Base-by-base conservation (phyloP, 768 basidiomycete species). In the Rhodotorula toruloides region DNA sequence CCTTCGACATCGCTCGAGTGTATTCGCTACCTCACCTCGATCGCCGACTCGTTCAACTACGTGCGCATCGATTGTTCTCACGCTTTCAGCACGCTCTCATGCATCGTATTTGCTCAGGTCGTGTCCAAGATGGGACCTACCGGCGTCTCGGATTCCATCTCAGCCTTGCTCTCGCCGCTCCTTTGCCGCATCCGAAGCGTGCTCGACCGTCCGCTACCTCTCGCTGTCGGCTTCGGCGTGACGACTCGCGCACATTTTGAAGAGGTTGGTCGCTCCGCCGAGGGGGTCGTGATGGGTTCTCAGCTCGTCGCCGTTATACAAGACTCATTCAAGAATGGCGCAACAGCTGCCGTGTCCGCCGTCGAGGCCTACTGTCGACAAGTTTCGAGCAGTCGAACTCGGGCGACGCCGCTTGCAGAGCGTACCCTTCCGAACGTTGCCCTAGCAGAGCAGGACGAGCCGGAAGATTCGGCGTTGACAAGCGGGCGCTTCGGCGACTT, bases 1-100 rank as follows among this genome's bases (percentile, higher is more conserved):
- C 96, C 96, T 3, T 94, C 92, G 1, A 98, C 96, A 1, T 86
- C 87, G 37, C 80, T 89, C 50, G 80, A 84, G 57, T 87, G 96
- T 44, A 90, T 98, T 75, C 85, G 88, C 73, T 96, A 96, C 80
- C 83, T 99, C 46, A 81, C 90, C 4, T 85, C 87, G 13, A 97
- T 99, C 72, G 94, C 96, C 25, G 96, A 99, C 77, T 86, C 87
- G 4, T 98, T 99, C 81, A 91, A 98, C 69, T 99, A 99, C 77
- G 86, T 99, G 11, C 58, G 42, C 52, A 21, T 1, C 14, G 13
- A n/a, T 17, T 48, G 5, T 27, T 16, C 27, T 61, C 42, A 27
- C 53, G 17, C 31, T n/a, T n/a, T n/a, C n/a, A n/a, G n/a, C n/a
- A n/a, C n/a, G n/a, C n/a, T n/a, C 37, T 12, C 31, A 36, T 21